Evolutionary conservation across 2,329 filamentous ascomycete species (phyloP), one percentile per base, ranked within the genome.

Genomic region (Didymella glomerata): DNA sequence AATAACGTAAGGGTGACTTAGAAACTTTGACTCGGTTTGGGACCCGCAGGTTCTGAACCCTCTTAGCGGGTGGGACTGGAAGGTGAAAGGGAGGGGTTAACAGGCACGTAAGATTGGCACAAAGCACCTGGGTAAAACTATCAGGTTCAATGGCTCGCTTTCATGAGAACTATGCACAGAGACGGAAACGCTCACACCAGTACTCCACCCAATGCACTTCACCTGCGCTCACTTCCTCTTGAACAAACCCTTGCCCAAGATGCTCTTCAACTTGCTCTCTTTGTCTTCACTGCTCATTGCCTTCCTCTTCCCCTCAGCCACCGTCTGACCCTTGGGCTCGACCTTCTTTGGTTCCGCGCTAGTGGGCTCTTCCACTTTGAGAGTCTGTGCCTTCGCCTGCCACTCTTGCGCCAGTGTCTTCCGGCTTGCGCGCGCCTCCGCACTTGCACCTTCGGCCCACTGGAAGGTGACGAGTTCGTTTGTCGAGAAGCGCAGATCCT

Each of bases 391-490:
- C 69, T 86, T 82, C 51, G 83, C 82, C 27, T 86, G 84, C 65
- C 76, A 79, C 63, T 86, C 84, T 41, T 80, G 75, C 62, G 86
- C 88, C 56, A 95, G 76, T 51, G 90, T 86, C 16, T 84, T 80
- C 24, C 68, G 66, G 78, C 54, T 79, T 28, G 83, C 83, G 59
- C 88, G 82, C 4, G 83, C 84, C 11, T 83, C 79, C 1, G 79
- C 69, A n/a, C 84, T 81, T 1, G 88, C 90, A 36, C 77, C 81
- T 46, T 88, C 84, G 20, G 87, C 86, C 91, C 92, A 96, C 1
- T 87, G 78, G 61, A 96, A 85, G 60, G 89, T 94, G 42, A 97
- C 80, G 9, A 96, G 80, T 30, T 93, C 88, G 32, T 87, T 84
- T 7, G 88, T 88, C 3, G 83, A 84, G 62, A 97, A 85, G 14